phyloP scores from a whole-genome alignment of 169 alveolate species.

The Amoebophrya sp. region DNA sequence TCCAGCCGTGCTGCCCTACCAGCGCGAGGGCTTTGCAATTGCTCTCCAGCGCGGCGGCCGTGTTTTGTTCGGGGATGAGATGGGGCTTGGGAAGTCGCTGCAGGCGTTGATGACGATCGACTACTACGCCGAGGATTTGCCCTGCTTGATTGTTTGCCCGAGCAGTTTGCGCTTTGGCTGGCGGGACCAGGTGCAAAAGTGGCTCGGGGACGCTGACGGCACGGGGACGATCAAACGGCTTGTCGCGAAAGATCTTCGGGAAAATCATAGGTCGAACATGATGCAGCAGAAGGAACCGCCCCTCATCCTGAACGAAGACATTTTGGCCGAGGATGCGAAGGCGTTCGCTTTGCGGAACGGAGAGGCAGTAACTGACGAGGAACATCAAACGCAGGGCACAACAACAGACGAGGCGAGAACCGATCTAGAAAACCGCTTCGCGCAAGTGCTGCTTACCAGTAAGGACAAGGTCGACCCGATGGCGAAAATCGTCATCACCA shows the following conservation, averaged over 20 bases:
- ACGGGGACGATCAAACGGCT: background rate
- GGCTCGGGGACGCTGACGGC: conserved; percentile 72
- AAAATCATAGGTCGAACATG: background rate
- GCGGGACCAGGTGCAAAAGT: conserved; percentile 78
- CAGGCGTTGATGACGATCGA: conserved; percentile 85
- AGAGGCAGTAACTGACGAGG: background rate
- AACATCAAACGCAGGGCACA: too few species aligned
- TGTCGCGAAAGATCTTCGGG: background rate
- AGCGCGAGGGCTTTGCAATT: conserved; percentile 82
- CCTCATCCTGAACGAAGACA: background rate
- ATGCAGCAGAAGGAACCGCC: background rate
- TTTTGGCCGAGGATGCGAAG: background rate
- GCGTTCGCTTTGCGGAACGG: background rate
- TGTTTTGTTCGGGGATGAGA: conserved; percentile 87
- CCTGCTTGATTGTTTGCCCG: conserved; percentile 85
- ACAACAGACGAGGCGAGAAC: background rate
- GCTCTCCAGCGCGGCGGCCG: conserved; percentile 83
- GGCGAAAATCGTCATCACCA: conserved; percentile 4
- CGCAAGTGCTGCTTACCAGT: background rate
- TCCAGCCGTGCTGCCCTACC: conserved; percentile 66
- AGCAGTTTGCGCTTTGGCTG: conserved; percentile 75
- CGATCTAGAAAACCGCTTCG: background rate
- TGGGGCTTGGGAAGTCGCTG: conserved; percentile 96
- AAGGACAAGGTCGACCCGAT: background rate
- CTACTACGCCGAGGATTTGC: conserved; percentile 83